phyloP scores from a whole-genome alignment of 225 moss, liverwort and hornwort species.

The Ulota crispa region DNA sequence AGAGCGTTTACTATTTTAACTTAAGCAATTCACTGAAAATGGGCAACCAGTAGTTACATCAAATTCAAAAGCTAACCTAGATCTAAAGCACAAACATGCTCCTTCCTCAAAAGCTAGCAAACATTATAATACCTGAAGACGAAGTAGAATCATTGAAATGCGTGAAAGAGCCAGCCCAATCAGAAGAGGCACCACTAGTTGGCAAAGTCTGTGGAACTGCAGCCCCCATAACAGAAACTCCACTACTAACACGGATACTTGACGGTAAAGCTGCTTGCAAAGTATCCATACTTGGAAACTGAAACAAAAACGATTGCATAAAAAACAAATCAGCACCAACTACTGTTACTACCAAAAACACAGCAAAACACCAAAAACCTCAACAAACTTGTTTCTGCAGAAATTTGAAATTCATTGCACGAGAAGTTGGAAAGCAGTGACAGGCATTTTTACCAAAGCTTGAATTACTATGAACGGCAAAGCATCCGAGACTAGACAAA shows the following conservation, averaged over 20 bases:
- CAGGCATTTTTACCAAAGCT: neutral
- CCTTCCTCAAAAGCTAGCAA: neutral
- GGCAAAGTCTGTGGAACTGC: constrained; percentile 22
- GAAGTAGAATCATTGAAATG: constrained; percentile 37
- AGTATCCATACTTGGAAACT: constrained; percentile 58
- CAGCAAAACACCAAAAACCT: neutral
- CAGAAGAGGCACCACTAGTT: constrained; percentile 29
- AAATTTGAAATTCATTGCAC: neutral
- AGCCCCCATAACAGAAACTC: constrained; percentile 35
- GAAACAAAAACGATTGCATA: constrained; percentile 11
- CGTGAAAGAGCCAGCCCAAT: constrained; percentile 48
- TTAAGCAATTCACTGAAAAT: neutral
- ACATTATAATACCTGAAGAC: constrained; percentile 38
- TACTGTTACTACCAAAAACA: neutral
- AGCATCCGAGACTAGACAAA: neutral
- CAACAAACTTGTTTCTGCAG: neutral
- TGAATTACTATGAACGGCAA: neutral
- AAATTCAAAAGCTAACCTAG: neutral
- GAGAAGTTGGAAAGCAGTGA: neutral
- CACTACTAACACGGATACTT: constrained; percentile 27
- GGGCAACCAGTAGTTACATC: neutral
- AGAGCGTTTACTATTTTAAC: neutral
- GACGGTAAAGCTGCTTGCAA: constrained; percentile 50
- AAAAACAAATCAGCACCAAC: neutral
- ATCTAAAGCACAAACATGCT: neutral